Conservation (phyloP, 805 yeast species). For the Candida caryicola region DNA sequence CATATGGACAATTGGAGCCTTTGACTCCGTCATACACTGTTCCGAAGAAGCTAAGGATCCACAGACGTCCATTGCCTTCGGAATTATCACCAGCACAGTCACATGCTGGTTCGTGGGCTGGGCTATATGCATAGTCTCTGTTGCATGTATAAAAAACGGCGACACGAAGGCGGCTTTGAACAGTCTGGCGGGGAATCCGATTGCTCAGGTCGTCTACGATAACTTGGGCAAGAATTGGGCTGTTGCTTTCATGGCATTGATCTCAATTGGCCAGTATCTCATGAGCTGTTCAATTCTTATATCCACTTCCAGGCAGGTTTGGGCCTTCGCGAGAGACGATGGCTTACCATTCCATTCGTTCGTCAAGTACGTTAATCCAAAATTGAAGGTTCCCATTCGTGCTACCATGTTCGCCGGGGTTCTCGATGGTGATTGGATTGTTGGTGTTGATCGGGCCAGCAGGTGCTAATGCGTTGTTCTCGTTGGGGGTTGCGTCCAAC, state of each 20-base stretch:
- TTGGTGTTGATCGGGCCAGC: constrained; percentile 58
- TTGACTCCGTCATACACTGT: constrained; percentile 70
- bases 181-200: constrained; percentile 54
- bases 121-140: constrained; percentile 49
- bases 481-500: constrained; percentile 61
- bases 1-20: constrained; percentile 73
- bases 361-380: constrained; percentile 56
- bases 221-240: constrained; percentile 66
- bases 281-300: constrained; percentile 64
- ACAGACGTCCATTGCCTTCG: constrained; percentile 59
- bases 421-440: constrained; percentile 52
- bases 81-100: constrained; percentile 44
- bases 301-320: constrained; percentile 67
- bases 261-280: constrained; percentile 58
- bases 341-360: constrained; percentile 59
- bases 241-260: constrained; percentile 56
- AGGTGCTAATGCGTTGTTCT: constrained; percentile 58
- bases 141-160: constrained; percentile 53
- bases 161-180: constrained; percentile 38
- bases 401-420: constrained; percentile 56
- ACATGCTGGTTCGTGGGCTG: constrained; percentile 60
- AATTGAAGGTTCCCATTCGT: constrained; percentile 58
- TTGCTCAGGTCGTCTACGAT: constrained; percentile 63
- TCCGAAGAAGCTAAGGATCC: constrained; percentile 69
- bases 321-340: constrained; percentile 77